Evolutionary conservation across 139 green algal species (phyloP).

Genomic region (Micractinium conductrix): DNA sequence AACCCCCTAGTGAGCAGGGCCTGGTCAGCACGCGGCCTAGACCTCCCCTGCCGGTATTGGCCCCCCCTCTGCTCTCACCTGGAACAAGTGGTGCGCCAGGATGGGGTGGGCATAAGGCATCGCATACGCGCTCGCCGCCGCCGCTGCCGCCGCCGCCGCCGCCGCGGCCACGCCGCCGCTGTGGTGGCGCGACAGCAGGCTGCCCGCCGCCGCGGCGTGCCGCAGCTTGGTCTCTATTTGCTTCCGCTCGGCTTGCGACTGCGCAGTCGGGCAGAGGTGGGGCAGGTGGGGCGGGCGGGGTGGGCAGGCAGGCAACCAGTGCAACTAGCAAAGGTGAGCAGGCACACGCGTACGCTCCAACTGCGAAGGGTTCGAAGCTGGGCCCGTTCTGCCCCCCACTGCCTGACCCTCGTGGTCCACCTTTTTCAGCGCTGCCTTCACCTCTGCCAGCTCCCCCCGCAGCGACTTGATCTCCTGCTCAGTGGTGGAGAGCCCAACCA

Average conservation of each 20-base stretch:
- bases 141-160: slow-evolving; percentile 25
- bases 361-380: too few species aligned
- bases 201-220: neutral
- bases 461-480: slow-evolving; percentile 47
- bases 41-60: too few species aligned
- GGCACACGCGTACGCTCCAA: neutral
- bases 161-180: slow-evolving; percentile 8
- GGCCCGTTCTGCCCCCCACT: too few species aligned
- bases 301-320: neutral
- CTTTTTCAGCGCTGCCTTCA: slow-evolving; percentile 29
- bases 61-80: too few species aligned
- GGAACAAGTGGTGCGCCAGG: slow-evolving; percentile 23
- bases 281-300: neutral
- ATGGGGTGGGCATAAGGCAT: slow-evolving; percentile 36
- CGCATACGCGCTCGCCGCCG: slow-evolving; percentile 19
- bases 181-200: slow-evolving; percentile 21
- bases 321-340: neutral
- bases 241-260: slow-evolving; percentile 16
- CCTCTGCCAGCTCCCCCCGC: slow-evolving; percentile 35
- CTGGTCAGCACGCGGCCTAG: too few species aligned
- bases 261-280: neutral
- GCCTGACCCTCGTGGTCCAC: neutral
- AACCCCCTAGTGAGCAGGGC: too few species aligned
- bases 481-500: slow-evolving; percentile 24
- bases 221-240: slow-evolving; percentile 14